A percentile compares a stretch with the other conserved stretches of the same genome.
Evolutionary conservation across 139 green algal species (phyloP).

Genomic region (Pleodorina starrii): DNA sequence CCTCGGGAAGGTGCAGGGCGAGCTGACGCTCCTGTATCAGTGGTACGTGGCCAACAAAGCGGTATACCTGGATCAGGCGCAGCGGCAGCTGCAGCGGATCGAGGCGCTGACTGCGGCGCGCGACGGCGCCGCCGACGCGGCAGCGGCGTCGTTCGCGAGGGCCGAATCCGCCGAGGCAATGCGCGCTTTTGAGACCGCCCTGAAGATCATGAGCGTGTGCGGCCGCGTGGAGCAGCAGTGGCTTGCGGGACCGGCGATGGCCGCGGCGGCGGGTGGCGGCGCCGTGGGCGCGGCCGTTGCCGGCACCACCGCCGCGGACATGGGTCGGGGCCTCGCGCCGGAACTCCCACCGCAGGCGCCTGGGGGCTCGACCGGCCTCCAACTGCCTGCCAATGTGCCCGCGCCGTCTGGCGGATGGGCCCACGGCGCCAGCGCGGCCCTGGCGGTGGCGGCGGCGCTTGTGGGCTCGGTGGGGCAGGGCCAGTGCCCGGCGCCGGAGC

Average conservation of each 20-base stretch:
- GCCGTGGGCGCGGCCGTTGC: too few relatives aligned
- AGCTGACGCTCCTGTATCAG: slow-evolving; percentile 58
- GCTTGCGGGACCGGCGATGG: background rate
- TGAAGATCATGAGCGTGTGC: slow-evolving; percentile 38
- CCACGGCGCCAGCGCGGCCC: background rate
- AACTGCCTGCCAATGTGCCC: too few relatives aligned
- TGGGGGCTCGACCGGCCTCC: too few relatives aligned
- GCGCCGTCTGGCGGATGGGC: background rate
- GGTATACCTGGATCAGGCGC: slow-evolving; percentile 56
- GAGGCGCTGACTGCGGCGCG: background rate
- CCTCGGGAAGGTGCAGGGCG: slow-evolving; percentile 38
- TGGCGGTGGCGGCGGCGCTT: slow-evolving; percentile 31
- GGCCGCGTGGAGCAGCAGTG: slow-evolving; percentile 31
- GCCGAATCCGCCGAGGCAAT: slow-evolving; percentile 10
- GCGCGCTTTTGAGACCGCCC: slow-evolving; percentile 37
- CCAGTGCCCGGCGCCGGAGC: background rate
- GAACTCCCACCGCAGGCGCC: too few relatives aligned
- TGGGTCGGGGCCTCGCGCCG: too few relatives aligned
- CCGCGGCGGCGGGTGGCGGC: background rate
- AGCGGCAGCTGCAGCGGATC: slow-evolving; percentile 21
- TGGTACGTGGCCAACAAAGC: slow-evolving; percentile 62
- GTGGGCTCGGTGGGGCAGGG: background rate
- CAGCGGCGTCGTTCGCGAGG: background rate
- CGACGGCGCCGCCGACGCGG: background rate
- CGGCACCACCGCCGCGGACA: background rate